These are phyloP conservation scores for Mallotus repandus DNA, from an alignment of 441 rosid species.

Conservation along the genomic window DNA sequence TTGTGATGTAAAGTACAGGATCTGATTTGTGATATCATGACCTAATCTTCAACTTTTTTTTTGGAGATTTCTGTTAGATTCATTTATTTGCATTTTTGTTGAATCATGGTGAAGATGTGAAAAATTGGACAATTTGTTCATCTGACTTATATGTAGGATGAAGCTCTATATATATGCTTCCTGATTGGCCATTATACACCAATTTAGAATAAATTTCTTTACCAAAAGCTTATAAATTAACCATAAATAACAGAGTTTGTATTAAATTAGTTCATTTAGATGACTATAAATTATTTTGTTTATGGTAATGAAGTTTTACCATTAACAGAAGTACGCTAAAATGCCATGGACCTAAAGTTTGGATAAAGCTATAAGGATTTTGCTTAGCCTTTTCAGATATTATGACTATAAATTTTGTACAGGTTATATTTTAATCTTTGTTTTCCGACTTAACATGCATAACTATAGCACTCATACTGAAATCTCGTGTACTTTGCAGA, in stretches of 20 bases:
- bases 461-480: conserved; percentile 16
- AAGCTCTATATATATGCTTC: not conserved
- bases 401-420: not conserved
- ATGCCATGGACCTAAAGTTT: not conserved
- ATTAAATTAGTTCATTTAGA: not conserved
- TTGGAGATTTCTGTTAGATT: not conserved
- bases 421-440: not conserved
- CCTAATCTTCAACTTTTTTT: not conserved
- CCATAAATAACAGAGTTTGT: not conserved
- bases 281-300: conserved; percentile 30
- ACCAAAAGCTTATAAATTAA: not conserved
- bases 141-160: not conserved
- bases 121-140: no score
- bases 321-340: not conserved
- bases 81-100: no score
- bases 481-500: conserved; percentile 39
- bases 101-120: no score
- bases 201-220: not conserved
- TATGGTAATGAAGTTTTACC: conserved; percentile 14
- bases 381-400: not conserved
- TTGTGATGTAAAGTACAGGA: not conserved
- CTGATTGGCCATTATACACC: not conserved
- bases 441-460: conserved; percentile 2
- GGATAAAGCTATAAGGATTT: not conserved
- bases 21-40: conserved; percentile 7